phyloP scores from a whole-genome alignment of 140 eudicot genomes.

The Ambrosia hybrid region DNA sequence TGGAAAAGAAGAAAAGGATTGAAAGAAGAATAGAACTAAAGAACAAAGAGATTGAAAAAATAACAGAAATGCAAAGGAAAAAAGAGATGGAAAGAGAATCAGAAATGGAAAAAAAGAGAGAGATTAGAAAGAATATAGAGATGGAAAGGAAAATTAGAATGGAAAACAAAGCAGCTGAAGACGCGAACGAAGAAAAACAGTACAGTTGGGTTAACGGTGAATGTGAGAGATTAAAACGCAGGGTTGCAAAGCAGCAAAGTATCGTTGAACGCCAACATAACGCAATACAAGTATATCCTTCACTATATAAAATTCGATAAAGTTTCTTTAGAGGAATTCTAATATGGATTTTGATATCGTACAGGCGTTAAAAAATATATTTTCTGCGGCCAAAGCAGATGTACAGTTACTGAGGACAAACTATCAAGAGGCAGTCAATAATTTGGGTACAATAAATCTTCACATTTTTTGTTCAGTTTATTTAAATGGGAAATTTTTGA shows the following conservation, averaged over 20 bases:
- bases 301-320: neutral
- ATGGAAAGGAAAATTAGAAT: conserved; percentile 29
- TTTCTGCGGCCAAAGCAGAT: conserved; percentile 64
- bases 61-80: conserved; percentile 7
- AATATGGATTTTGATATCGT: conserved; percentile 10
- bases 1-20: conserved; percentile 3
- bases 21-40: conserved; percentile 5
- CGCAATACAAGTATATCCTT: conserved; percentile 52
- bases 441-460: conserved; percentile 46
- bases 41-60: conserved; percentile 6
- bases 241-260: conserved; percentile 37
- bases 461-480: neutral
- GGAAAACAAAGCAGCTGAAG: conserved; percentile 31
- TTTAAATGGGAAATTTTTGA: neutral
- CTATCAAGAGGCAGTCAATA: conserved; percentile 65
- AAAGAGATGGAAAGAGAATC: conserved; percentile 29
- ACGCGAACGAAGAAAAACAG: conserved; percentile 31
- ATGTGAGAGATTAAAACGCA: conserved; percentile 24
- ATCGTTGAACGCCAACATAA: conserved; percentile 62
- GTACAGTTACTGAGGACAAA: conserved; percentile 53
- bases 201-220: conserved; percentile 29
- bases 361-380: conserved; percentile 56
- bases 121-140: conserved; percentile 20
- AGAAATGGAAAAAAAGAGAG: conserved; percentile 23
- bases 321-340: neutral